Percentiles rank a stretch among this genome's conserved stretches.
Conservation (phyloP, 306 rosid genomes). For the Vigna reflexopilosa region DNA sequence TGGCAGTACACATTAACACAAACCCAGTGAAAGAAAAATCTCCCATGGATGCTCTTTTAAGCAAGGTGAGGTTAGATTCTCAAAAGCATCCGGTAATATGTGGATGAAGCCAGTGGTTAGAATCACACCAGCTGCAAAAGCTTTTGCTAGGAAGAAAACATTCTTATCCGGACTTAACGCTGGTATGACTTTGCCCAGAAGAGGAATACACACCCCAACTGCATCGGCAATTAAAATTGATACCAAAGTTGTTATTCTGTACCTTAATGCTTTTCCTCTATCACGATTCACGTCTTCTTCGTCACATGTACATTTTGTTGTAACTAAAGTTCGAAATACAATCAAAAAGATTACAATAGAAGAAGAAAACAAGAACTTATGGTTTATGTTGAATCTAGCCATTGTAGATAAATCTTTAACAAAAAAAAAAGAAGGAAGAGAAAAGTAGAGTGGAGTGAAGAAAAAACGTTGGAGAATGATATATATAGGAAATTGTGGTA, state of each 20-base stretch:
- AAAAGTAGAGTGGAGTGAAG: too few species aligned
- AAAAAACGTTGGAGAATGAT: too few species aligned
- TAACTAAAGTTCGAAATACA: conserved; percentile 14
- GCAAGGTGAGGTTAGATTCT: conserved; percentile 50
- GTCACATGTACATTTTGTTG: conserved; percentile 43
- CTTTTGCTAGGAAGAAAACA: conserved; percentile 66
- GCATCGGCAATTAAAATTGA: conserved; percentile 54
- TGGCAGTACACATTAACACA: conserved; percentile 80
- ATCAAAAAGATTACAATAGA: neutral
- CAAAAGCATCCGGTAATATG: conserved; percentile 75
- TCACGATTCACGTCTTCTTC: conserved; percentile 1
- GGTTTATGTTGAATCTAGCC: too few species aligned
- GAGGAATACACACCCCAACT: conserved; percentile 62
- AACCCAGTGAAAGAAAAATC: conserved; percentile 85
- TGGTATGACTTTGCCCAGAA: conserved; percentile 59
- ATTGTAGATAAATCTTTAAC: too few species aligned
- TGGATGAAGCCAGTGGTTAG: conserved; percentile 81
- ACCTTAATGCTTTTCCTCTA: conserved; percentile 47
- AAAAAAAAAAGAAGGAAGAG: too few species aligned
- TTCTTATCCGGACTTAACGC: conserved; percentile 66
- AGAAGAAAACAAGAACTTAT: neutral
- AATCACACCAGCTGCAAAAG: conserved; percentile 49
- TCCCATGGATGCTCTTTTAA: conserved; percentile 57
- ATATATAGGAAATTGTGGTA: too few species aligned
- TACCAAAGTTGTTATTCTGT: conserved; percentile 58